Evolutionary conservation across 441 rosid species (phyloP).

Genomic region (Jatropha multifida): DNA sequence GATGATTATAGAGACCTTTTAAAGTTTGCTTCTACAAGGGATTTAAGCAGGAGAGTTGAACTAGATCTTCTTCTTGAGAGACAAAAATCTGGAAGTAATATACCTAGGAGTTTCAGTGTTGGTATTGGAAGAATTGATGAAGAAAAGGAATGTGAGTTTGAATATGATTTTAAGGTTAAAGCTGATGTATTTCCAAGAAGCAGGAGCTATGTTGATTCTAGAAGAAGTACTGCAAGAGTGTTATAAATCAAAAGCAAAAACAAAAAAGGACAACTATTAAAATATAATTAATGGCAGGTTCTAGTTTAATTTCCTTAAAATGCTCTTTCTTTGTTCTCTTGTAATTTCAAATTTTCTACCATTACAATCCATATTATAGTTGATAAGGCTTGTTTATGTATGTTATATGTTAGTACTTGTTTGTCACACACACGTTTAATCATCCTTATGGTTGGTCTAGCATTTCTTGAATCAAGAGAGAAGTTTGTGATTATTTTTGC

Average conservation of each 20-base stretch:
- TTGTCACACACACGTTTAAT: too few species aligned
- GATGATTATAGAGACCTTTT: conserved; percentile 51
- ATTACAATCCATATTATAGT: too few species aligned
- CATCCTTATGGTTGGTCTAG: neutral
- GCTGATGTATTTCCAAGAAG: conserved; percentile 36
- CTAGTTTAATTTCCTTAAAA: neutral
- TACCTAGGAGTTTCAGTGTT: conserved; percentile 48
- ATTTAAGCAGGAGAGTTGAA: conserved; percentile 16
- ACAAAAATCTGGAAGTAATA: conserved; percentile 2
- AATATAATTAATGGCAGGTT: neutral
- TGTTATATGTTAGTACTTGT: neutral
- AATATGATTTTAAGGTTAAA: conserved; percentile 32
- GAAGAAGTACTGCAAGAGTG: conserved; percentile 10
- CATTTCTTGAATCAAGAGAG: neutral
- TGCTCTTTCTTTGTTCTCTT: neutral
- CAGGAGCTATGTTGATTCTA: conserved; percentile 37
- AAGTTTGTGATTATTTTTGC: neutral
- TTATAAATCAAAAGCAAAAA: conserved; percentile 7
- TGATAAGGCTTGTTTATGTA: too few species aligned
- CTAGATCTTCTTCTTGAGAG: neutral
- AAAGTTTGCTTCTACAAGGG: conserved; percentile 48
- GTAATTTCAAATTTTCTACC: neutral
- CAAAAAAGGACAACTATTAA: neutral
- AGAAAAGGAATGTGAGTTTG: conserved; percentile 56
- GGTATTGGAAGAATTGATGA: conserved; percentile 78